phyloP scores from a whole-genome alignment of 495 filamentous ascomycete species.

The Bacidia gigantensis region DNA sequence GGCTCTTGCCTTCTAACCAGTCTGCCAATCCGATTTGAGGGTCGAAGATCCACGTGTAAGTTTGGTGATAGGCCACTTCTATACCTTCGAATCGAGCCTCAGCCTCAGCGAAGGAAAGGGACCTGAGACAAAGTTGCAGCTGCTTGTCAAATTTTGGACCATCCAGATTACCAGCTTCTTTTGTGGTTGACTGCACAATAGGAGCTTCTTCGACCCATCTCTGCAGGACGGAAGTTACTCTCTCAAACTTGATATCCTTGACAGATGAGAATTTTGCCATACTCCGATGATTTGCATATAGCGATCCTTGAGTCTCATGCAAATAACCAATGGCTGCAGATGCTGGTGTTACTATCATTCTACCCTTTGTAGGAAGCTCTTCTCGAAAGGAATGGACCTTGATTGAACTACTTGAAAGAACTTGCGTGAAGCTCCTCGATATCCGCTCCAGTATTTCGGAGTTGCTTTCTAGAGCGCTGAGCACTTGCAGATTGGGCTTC shows the following conservation, averaged over 20 bases:
- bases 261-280: conserved; percentile 27
- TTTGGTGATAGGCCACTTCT: background rate
- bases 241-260: conserved; percentile 26
- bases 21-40: background rate
- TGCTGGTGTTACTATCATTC: conserved; percentile 1
- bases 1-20: conserved; percentile 4
- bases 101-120: conserved; percentile 5
- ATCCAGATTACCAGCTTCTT: background rate
- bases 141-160: background rate
- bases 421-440: background rate
- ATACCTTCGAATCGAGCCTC: conserved; percentile 1
- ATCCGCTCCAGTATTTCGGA: conserved; percentile 9
- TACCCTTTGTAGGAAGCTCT: conserved; percentile 4
- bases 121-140: conserved; percentile 1
- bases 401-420: conserved; percentile 23
- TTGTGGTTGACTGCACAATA: background rate
- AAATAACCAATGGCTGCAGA: conserved; percentile 5
- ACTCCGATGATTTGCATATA: conserved; percentile 27
- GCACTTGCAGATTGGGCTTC: conserved; percentile 2
- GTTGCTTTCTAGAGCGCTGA: conserved; percentile 1
- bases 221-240: conserved; percentile 12
- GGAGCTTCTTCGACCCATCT: conserved; percentile 20
- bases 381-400: conserved; percentile 11
- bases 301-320: conserved; percentile 9
- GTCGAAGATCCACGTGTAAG: conserved; percentile 5